Base-by-base conservation (phyloP, 164 flowering plant genomes). In the Tetrastigma voinierianum region DNA sequence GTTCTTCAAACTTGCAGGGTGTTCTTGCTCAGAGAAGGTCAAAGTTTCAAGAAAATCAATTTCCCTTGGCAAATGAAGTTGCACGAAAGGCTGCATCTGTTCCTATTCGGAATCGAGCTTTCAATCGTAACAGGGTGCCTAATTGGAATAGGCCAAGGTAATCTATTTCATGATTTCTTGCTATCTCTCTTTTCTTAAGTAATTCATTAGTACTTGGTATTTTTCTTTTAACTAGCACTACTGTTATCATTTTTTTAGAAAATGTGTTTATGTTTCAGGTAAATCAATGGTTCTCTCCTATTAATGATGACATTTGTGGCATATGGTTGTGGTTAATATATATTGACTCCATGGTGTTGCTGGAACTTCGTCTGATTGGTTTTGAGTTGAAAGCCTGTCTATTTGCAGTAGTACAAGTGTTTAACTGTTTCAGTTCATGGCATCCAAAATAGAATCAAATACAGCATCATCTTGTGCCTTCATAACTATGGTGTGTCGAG, bases 1-100 rank as follows among this genome's bases (percentile, higher is more conserved):
- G n/a, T 9, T 9, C 11, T 15, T 9, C 17, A 43, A 43, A 24
- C 20, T 10, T 68, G 18, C 78, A 92, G 98, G 99, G 97, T 1
- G 85, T 70, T 43, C 83, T 95, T 72, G 91, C 97, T 48, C 82
- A 81, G 67, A 87, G 87, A 72, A 92, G 99, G 80, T 81, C 98
- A 40, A 90, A 77, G 70, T 90, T 89, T 64, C 87, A 82, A 65
- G 85, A 76, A 18, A 87, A 84, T 58, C 96, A 86, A 66, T 92
- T 92, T 73, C 90, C 96, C 55, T 51, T 88, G 59, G 76, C 97
- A 18, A 55, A 76, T 66, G 94, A 87, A 65, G 87, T 67, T 81
- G 96, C 98, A 44, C 72, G 80, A 74, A 92, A 85, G 77, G 91
- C 90, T 66, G 88, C 85, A 21, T 76, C 51, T 81, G 85, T 81